These are phyloP conservation scores for Trichosporon asahii DNA, from an alignment of 1,284 basidiomycete species.

Conservation along the genomic window DNA sequence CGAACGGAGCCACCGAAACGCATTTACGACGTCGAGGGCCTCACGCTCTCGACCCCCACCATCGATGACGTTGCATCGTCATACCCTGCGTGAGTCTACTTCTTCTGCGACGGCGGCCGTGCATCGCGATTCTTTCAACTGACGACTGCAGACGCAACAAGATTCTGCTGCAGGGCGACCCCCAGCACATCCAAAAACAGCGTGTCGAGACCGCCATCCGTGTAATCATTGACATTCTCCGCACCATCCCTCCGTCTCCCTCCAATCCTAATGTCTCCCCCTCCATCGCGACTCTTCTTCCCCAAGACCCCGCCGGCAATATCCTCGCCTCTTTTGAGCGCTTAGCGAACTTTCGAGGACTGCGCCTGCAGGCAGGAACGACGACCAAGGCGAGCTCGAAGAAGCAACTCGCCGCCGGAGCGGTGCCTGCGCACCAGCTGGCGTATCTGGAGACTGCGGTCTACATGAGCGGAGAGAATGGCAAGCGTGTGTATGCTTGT, in stretches of 20 bases:
- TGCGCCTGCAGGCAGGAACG: constrained; percentile 43
- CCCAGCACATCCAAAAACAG: constrained; percentile 44
- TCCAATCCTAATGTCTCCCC: constrained; percentile 28
- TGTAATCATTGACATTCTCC: constrained; percentile 46
- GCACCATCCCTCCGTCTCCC: constrained; percentile 35
- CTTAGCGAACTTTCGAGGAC: constrained; percentile 38
- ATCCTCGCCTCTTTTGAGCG: constrained; percentile 39
- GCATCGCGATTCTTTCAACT: constrained; percentile 17
- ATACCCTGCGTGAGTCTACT: constrained; percentile 21
- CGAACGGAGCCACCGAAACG: constrained; percentile 44
- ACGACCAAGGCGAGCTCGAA: constrained; percentile 46
- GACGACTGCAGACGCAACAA: constrained; percentile 30
- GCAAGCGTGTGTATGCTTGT: constrained; percentile 65
- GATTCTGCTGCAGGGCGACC: constrained; percentile 46
- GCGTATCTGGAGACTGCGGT: constrained; percentile 48
- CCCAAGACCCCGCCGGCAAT: constrained; percentile 32
- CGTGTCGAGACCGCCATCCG: constrained; percentile 50
- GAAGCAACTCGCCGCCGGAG: constrained; percentile 45
- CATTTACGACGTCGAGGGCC: constrained; percentile 37
- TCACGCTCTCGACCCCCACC: constrained; percentile 26
- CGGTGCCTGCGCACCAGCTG: constrained; percentile 38
- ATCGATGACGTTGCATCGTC: constrained; percentile 33
- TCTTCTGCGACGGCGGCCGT: neutral
- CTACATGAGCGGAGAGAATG: constrained; percentile 45
- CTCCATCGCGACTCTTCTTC: constrained; percentile 26